These are phyloP conservation scores for Fraxinus ornus DNA, from an alignment of 305 asterid species.

Conservation along the genomic window DNA sequence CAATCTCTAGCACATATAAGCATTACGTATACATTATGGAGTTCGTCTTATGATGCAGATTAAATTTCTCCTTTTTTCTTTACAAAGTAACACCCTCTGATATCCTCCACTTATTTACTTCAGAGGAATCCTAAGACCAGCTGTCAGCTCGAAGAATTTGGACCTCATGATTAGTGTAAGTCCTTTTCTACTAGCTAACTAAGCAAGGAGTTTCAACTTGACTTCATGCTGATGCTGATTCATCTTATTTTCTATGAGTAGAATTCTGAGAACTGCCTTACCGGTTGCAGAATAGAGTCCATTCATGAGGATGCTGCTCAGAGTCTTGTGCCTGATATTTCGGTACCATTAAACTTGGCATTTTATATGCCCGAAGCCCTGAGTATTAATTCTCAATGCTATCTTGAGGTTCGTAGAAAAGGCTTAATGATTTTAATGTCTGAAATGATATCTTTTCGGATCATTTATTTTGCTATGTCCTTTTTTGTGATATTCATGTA, in stretches of 20 bases:
- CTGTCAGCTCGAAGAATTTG: conserved; percentile 65
- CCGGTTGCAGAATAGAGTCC: conserved; percentile 72
- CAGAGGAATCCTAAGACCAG: conserved; percentile 93
- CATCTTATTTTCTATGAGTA: conserved; percentile 49
- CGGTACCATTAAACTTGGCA: conserved; percentile 60
- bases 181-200: conserved; percentile 22
- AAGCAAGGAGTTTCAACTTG: conserved; percentile 9
- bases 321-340: conserved; percentile 61
- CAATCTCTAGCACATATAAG: not conserved
- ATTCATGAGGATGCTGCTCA: conserved; percentile 64
- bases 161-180: conserved; percentile 68
- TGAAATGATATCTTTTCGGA: not conserved
- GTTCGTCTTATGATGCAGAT: not conserved
- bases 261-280: conserved; percentile 86
- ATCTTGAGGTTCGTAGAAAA: conserved; percentile 68
- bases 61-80: not conserved
- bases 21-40: not conserved
- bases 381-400: conserved; percentile 65
- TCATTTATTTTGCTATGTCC: conserved; percentile 10
- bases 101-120: conserved; percentile 27
- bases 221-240: conserved; percentile 33
- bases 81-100: not conserved
- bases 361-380: conserved; percentile 91
- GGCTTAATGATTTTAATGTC: not conserved
- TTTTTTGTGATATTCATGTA: conserved; percentile 29